Evolutionary conservation across 2,329 filamentous ascomycete species (phyloP).

Genomic region (Cytospora paraplurivora): DNA sequence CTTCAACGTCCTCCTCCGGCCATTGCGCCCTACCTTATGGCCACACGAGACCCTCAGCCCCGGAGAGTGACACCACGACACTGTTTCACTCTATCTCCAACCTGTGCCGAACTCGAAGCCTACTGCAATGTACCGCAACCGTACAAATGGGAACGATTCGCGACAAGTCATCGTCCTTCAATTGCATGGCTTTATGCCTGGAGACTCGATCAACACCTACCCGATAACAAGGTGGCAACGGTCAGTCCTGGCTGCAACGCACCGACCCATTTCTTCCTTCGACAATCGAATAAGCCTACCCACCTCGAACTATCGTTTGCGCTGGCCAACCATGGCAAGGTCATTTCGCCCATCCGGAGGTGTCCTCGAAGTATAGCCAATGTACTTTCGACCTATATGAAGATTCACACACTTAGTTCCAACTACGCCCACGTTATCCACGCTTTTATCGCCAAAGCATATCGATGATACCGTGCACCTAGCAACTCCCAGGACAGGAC

Average conservation of each 20-base stretch:
- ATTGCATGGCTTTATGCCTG: neutral
- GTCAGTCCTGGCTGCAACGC: constrained; percentile 1
- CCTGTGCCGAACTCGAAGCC: neutral
- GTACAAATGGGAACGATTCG: neutral
- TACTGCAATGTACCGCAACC: neutral
- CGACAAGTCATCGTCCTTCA: neutral
- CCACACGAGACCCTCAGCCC: neutral
- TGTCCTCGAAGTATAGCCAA: neutral
- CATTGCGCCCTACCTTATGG: neutral
- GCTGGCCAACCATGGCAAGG: neutral
- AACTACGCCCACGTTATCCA: neutral
- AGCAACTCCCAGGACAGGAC: constrained; percentile 7
- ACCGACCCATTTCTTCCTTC: constrained; percentile 7
- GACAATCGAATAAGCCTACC: neutral
- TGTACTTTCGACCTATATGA: neutral
- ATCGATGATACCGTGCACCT: constrained; percentile 8
- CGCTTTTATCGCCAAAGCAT: neutral
- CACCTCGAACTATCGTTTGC: constrained; percentile 8
- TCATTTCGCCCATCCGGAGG: neutral
- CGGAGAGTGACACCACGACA: neutral
- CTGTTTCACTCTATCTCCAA: neutral
- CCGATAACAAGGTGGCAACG: neutral
- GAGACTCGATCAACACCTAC: neutral
- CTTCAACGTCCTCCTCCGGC: neutral
- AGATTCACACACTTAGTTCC: neutral